Percentiles rank a stretch among this genome's conserved stretches.
phyloP scores from a whole-genome alignment of 768 basidiomycete genomes.

The Termitomyces sp. region DNA sequence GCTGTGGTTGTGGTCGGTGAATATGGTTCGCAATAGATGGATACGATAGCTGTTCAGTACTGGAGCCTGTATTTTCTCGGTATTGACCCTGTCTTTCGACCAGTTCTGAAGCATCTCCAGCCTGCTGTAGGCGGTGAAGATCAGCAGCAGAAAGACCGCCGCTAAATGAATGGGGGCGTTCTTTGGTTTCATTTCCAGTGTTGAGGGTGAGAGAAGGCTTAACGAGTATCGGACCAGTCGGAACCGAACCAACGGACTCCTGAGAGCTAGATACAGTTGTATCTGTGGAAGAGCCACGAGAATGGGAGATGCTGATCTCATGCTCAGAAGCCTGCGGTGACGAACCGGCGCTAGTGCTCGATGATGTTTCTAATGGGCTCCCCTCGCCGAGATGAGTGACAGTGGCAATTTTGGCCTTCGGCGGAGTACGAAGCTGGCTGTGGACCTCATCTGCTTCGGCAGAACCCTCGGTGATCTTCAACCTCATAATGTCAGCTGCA shows the following conservation, averaged over 20 bases:
- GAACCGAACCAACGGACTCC: conserved; percentile 46
- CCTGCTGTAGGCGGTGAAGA: conserved; percentile 71
- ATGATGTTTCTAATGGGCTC: conserved; percentile 72
- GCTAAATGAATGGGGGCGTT: conserved; percentile 79
- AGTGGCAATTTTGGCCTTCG: conserved; percentile 57
- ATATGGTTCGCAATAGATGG: conserved; percentile 63
- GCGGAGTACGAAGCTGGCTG: conserved; percentile 59
- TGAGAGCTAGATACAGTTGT: conserved; percentile 60
- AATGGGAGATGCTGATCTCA: conserved; percentile 65
- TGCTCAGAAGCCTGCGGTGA: conserved; percentile 70
- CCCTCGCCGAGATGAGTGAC: conserved; percentile 58
- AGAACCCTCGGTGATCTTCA: conserved; percentile 59
- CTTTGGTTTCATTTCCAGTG: conserved; percentile 56
- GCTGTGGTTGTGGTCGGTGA: conserved; percentile 47
- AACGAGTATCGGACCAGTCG: conserved; percentile 55
- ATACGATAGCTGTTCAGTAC: conserved; percentile 51
- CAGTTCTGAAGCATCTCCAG: conserved; percentile 42
- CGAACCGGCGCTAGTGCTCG: conserved; percentile 67
- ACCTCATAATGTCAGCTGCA: conserved; percentile 66
- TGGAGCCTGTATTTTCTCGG: conserved; percentile 35
- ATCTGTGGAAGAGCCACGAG: conserved; percentile 81
- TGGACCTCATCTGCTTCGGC: conserved; percentile 50
- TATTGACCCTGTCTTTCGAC: conserved; percentile 42
- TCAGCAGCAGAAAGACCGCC: conserved; percentile 74
- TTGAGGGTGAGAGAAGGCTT: conserved; percentile 52